Percentiles rank a stretch among this genome's conserved stretches.
Conservation (phyloP, 2,329 filamentous ascomycete genomes). For the Neurospora sp. region DNA sequence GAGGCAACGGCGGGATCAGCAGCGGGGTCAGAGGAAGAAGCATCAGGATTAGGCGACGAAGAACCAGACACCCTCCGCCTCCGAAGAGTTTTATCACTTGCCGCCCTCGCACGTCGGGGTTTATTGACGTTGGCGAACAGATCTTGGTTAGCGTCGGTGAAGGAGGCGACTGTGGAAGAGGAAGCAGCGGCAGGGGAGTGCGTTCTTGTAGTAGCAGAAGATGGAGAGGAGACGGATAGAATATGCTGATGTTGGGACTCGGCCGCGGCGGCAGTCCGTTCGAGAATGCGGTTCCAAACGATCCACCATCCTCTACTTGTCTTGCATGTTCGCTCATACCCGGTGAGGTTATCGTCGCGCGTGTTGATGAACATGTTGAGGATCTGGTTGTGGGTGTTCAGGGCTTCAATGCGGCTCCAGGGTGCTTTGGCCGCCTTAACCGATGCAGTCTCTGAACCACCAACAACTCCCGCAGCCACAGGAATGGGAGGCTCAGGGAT, state of each 20-base stretch:
- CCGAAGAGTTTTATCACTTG: neutral
- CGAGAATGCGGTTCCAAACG: slow-evolving; percentile 51
- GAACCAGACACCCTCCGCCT: neutral
- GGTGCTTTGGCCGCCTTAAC: slow-evolving; percentile 16
- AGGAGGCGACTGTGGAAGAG: neutral
- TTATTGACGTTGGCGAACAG: neutral
- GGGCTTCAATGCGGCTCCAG: slow-evolving; percentile 53
- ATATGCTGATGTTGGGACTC: neutral
- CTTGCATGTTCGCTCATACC: slow-evolving; percentile 53
- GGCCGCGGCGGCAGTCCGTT: slow-evolving; percentile 15
- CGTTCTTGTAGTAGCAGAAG: neutral
- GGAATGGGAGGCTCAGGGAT: slow-evolving; percentile 40
- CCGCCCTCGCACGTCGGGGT: neutral
- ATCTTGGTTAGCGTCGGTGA: neutral
- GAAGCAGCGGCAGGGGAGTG: too few species aligned
- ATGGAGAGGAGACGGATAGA: neutral
- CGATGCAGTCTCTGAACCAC: slow-evolving; percentile 3
- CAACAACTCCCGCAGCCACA: slow-evolving; percentile 9
- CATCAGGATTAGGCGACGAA: neutral
- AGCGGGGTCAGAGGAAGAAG: neutral
- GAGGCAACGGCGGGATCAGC: neutral
- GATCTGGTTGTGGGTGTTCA: slow-evolving; percentile 56
- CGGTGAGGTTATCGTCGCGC: slow-evolving; percentile 26
- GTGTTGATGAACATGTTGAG: slow-evolving; percentile 45
- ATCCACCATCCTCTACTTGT: slow-evolving; percentile 61